A percentile compares a stretch with the other conserved stretches of the same genome.
Evolutionary conservation across 306 rosid genomes (phyloP).

Genomic region (Quercus bicolor): DNA sequence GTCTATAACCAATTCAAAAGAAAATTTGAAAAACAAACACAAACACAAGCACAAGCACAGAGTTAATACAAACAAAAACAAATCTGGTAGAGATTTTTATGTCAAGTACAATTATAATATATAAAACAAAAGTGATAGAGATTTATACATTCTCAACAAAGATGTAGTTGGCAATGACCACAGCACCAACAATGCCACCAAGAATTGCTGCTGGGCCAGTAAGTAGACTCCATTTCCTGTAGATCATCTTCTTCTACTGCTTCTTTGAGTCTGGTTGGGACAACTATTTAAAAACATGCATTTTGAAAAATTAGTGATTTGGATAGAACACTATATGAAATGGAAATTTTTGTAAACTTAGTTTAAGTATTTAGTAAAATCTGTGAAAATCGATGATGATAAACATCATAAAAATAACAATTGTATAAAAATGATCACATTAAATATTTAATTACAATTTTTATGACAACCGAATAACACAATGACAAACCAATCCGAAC

Average conservation of each 20-base stretch:
- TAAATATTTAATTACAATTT: too few relatives aligned
- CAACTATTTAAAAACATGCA: too few relatives aligned
- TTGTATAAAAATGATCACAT: too few relatives aligned
- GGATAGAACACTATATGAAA: too few relatives aligned
- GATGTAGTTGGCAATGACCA: slow-evolving; percentile 43
- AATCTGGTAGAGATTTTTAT: neutral
- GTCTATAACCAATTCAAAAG: neutral
- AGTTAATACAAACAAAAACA: neutral
- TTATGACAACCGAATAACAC: too few relatives aligned
- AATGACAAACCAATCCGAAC: too few relatives aligned
- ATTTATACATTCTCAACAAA: slow-evolving; percentile 40
- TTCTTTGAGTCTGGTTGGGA: neutral
- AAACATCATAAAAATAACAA: too few relatives aligned
- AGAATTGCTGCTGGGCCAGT: slow-evolving; percentile 52
- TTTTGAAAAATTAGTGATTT: too few relatives aligned
- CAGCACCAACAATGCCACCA: slow-evolving; percentile 61
- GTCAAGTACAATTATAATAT: too few relatives aligned
- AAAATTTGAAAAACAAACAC: neutral
- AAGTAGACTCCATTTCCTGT: slow-evolving; percentile 92
- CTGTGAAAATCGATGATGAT: too few relatives aligned
- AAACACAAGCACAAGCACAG: neutral
- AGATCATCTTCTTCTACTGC: slow-evolving; percentile 48
- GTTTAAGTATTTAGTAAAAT: too few relatives aligned
- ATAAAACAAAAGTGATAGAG: neutral
- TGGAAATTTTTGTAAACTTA: too few relatives aligned